These are phyloP conservation scores for Scolecobasidium constrictum DNA, from an alignment of 2,329 filamentous ascomycete species.

Conservation along the genomic window DNA sequence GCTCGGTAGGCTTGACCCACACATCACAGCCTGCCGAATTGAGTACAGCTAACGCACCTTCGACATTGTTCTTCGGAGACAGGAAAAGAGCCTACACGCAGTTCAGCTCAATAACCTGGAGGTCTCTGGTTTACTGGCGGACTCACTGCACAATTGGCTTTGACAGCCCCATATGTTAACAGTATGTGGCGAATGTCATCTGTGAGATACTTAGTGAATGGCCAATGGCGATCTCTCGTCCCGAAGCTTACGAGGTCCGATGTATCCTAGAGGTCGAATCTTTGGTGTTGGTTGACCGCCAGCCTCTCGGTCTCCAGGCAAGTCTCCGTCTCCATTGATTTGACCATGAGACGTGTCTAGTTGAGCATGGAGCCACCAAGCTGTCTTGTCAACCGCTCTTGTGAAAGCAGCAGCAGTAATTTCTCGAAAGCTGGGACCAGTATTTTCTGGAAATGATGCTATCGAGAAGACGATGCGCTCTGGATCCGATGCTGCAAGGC, in stretches of 20 bases:
- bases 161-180: constrained; percentile 23
- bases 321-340: not conserved
- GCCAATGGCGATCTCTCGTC: constrained; percentile 13
- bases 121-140: no score
- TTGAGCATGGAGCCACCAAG: constrained; percentile 21
- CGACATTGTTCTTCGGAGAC: constrained; percentile 24
- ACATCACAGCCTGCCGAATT: constrained; percentile 21
- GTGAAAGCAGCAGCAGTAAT: constrained; percentile 13
- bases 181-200: constrained; percentile 11
- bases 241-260: not conserved
- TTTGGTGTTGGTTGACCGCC: not conserved
- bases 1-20: constrained; percentile 18
- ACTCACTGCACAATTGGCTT: constrained; percentile 23
- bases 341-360: constrained; percentile 16
- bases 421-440: constrained; percentile 11
- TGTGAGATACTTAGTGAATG: constrained; percentile 11
- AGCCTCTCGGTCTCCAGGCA: no score
- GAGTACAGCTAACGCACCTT: constrained; percentile 23
- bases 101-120: not conserved
- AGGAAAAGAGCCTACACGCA: constrained; percentile 20
- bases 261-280: not conserved
- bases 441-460: constrained; percentile 1
- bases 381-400: constrained; percentile 15
- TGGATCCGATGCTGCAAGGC: constrained; percentile 14
- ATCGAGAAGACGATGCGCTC: constrained; percentile 15